Evolutionary conservation across 2,329 filamentous ascomycete genomes (phyloP).

Genomic region (Cordyceps javanica): DNA sequence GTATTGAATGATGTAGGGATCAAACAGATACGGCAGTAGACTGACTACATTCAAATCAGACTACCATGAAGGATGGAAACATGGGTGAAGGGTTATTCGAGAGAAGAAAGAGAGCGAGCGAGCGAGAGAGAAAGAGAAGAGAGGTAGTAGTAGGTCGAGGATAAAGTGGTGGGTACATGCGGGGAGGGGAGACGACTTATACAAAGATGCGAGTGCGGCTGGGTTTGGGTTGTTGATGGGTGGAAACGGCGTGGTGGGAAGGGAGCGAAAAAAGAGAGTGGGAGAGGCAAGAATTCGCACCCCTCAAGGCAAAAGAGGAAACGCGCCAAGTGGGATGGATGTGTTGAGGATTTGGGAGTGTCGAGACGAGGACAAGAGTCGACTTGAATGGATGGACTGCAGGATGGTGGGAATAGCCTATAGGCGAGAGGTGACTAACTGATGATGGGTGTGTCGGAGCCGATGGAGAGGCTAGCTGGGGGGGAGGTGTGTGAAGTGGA

Average conservation of each 20-base stretch:
- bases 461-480: too few species aligned
- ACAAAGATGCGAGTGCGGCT: slow-evolving; percentile 11
- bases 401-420: background rate
- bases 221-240: slow-evolving; percentile 8
- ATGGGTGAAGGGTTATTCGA: background rate
- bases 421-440: background rate
- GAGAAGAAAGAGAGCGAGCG: background rate
- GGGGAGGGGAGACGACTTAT: slow-evolving; percentile 12
- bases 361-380: background rate
- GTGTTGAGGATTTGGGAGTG: background rate
- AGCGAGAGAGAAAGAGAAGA: background rate
- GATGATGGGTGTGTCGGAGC: too few species aligned
- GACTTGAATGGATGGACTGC: background rate
- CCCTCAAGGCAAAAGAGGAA: background rate
- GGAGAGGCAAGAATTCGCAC: background rate
- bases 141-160: background rate
- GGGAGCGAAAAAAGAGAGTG: background rate
- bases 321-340: slow-evolving; percentile 9
- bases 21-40: background rate
- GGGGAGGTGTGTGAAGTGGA: too few species aligned
- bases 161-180: slow-evolving; percentile 12
- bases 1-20: slow-evolving; percentile 3
- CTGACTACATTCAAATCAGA: background rate
- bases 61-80: background rate
- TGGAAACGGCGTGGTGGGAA: background rate